Conservation (phyloP, 306 rosid species). For the Vigna trinervia region DNA sequence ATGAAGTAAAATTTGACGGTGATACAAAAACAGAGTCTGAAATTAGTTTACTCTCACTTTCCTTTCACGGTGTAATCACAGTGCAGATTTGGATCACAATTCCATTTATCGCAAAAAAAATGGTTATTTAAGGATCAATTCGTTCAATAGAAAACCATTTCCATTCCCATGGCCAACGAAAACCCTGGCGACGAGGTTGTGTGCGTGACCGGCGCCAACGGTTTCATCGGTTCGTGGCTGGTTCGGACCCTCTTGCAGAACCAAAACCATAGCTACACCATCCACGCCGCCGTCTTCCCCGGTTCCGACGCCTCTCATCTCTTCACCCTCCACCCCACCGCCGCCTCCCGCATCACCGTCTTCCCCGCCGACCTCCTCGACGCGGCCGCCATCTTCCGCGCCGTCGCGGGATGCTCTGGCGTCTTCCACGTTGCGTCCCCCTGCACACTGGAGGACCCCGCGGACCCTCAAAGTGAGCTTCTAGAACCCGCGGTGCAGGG, state of each 20-base stretch:
- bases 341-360: conserved; percentile 45
- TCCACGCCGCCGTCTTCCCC: conserved; percentile 79
- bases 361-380: conserved; percentile 69
- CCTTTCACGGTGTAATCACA: too few relatives aligned
- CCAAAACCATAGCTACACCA: conserved; percentile 54
- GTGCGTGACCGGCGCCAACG: conserved; percentile 89
- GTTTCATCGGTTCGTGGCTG: conserved; percentile 90
- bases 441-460: conserved; percentile 79
- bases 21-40: not conserved
- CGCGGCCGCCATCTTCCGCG: conserved; percentile 55
- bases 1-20: not conserved
- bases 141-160: not conserved
- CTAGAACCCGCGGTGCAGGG: conserved; percentile 79
- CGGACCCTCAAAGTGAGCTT: conserved; percentile 65
- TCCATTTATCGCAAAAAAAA: too few relatives aligned
- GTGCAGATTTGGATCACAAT: not conserved
- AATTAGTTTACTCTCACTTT: too few relatives aligned
- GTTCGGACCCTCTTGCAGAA: conserved; percentile 61
- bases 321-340: conserved; percentile 54
- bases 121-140: too few relatives aligned
- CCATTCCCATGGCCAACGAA: not conserved
- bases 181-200: conserved; percentile 41
- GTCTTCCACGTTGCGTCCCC: conserved; percentile 94
- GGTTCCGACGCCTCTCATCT: conserved; percentile 73
- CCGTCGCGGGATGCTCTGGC: conserved; percentile 67